Evolutionary conservation across 129 eudicot species (phyloP), one percentile per base, ranked within the genome.

Genomic region (Flaveria sonorensis): DNA sequence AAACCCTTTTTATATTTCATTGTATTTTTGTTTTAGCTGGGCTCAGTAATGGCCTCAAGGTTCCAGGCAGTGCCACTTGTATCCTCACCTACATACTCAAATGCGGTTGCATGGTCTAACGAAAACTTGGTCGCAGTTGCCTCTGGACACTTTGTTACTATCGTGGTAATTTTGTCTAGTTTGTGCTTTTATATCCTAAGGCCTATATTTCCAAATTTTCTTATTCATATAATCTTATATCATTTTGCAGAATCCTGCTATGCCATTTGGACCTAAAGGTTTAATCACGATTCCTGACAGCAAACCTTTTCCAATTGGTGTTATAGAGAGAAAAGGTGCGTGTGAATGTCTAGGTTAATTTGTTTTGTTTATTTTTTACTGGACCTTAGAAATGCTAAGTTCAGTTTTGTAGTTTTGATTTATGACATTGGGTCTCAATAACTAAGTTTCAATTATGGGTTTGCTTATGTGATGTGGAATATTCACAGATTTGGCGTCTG

Each of bases 101-200:
- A 88, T 79, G 83, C 98, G 30, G 84, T 93, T 51, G 89, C 85
- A 45, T 93, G 98, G 98, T 91, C 98, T 0, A 72, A 91, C n/a
- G 98, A 93, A 59, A 93, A 93, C 72, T 64, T 93, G 70, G 68
- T 94, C 1, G 98, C 98, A 19, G 93, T 94, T n/a, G 93, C 97
- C 1, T 86, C 90, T 36, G 90, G 90, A 5, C 89, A 82, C 45
- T 52, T 83, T 4, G 92, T 94, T 23, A 85, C 95, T 10, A 91
- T 94, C 51, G 70, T 94, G 93, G 98, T 93, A 85, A 52, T 10
- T 47, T 42, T 24, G 4, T 45, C 39, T 16, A 26, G 40, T 48
- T 39, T 13, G 10, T 20, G 32, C 1, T 39, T 5, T 18, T 55
- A 6, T 21, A 10, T 36, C 21, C 36, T 1, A 4, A 43, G 19